Base-by-base conservation (phyloP, 495 filamentous ascomycete species). In the Talaromyces trachyspermus region DNA sequence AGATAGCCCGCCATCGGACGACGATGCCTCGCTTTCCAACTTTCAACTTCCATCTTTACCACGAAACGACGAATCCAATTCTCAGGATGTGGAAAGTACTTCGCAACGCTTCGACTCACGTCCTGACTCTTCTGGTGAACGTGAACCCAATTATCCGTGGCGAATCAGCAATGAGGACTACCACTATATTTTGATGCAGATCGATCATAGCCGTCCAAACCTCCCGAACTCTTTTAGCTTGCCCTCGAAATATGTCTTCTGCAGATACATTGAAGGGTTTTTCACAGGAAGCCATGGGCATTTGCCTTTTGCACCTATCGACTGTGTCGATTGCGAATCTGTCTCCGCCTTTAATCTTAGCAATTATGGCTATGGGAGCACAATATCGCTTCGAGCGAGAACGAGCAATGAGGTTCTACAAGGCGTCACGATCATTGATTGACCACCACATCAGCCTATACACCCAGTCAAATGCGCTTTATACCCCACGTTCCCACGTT, bases 61-160 rank as follows among this genome's bases (percentile, higher is more conserved):
- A 12, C 38, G 38, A 41, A 41, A 41, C 38, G 38, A 41, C 38
- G 38, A 41, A 39, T 39, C 36, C 38, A 41, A 41, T 41, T 41
- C 38, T 23, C 38, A 41, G 38, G 38, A 41, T 14, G 38, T 25
- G 17, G 38, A 41, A 41, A 25, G 20, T 41, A 20, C 38, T 23
- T 41, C 18, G 18, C 38, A 41, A 23, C 17, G 23, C 20, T 41
- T 41, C 23, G 20, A 41, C 7, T 41, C 38, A 41, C 38, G 20
- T 23, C 38, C 38, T 23, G 9, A 41, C 1, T 41, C 38, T 41
- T 41, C 38, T 19, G 38, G 38, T 10, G 3, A 41, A 25, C 38
- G 23, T 25, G 38, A 41, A 41, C 38, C 38, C 20, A 6, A 41
- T 41, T 41, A 14, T 25, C 38, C 38, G 38, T 41, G 38, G 38